phyloP scores from a whole-genome alignment of 805 yeast genomes.

The Ogataea henricii region DNA sequence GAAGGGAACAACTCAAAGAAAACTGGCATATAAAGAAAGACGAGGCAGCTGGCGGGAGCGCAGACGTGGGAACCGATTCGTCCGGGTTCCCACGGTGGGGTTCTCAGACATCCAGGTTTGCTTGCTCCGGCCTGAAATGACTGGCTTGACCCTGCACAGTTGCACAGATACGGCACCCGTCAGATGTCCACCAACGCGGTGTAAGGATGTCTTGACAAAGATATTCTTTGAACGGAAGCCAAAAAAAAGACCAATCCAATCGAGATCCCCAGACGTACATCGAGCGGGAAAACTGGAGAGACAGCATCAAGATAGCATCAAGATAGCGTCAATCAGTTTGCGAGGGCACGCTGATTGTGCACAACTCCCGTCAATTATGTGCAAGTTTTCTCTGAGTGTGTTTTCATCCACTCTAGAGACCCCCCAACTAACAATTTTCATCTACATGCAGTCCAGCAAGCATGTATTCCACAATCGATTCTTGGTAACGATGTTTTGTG shows the following conservation, averaged over 20 bases:
- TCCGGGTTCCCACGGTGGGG: no score
- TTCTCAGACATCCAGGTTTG: background rate
- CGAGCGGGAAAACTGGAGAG: no score
- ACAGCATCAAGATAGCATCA: no score
- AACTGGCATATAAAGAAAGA: constrained; percentile 2
- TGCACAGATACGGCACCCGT: no score
- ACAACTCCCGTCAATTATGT: background rate
- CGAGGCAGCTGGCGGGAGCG: no score
- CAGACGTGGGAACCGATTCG: no score
- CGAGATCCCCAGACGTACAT: no score
- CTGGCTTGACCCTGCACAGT: no score
- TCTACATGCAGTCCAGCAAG: constrained; percentile 77
- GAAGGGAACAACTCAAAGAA: background rate
- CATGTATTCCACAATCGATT: constrained; percentile 96
- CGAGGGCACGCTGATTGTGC: no score
- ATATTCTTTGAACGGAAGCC: no score
- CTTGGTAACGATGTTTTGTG: constrained; percentile 97
- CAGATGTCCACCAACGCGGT: background rate
- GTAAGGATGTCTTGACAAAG: constrained; percentile 4
- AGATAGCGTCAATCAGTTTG: no score
- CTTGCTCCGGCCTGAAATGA: background rate
- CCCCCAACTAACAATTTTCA: constrained; percentile 15
- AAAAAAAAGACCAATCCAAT: no score
- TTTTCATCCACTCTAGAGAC: background rate
- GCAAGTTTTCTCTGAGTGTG: constrained; percentile 1